Conservation (phyloP, 257 asterid genomes). For the Solanum peruvianum region DNA sequence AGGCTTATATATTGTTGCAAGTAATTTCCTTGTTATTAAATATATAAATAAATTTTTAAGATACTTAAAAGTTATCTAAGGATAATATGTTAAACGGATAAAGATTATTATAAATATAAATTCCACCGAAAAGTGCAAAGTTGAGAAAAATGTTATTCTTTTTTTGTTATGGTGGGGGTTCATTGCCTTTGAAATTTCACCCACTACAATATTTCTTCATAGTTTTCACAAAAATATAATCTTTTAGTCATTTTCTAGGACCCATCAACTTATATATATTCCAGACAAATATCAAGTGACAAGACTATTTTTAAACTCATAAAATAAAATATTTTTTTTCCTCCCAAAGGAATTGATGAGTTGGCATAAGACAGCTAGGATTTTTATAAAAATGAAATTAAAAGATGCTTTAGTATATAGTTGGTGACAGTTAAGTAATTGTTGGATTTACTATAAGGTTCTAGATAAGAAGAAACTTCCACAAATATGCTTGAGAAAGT, state of each 20-base stretch:
- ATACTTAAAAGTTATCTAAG: not conserved
- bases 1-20: too few relatives aligned
- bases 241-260: not conserved
- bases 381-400: not conserved
- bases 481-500: not conserved
- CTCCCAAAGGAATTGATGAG: not conserved
- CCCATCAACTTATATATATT: not conserved
- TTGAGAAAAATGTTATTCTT: too few relatives aligned
- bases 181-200: not conserved
- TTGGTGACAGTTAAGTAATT: not conserved
- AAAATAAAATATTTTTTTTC: not conserved
- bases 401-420: not conserved
- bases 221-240: not conserved
- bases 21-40: too few relatives aligned
- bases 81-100: too few relatives aligned
- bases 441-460: not conserved
- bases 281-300: not conserved
- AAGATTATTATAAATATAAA: too few relatives aligned
- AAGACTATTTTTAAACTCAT: not conserved
- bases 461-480: not conserved
- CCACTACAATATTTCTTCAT: not conserved
- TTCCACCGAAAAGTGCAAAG: not conserved
- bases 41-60: too few relatives aligned
- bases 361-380: not conserved
- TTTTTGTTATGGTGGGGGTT: not conserved